These are phyloP conservation scores for Pyracantha coccinea DNA, from an alignment of 331 rosid genomes.

Conservation along the genomic window DNA sequence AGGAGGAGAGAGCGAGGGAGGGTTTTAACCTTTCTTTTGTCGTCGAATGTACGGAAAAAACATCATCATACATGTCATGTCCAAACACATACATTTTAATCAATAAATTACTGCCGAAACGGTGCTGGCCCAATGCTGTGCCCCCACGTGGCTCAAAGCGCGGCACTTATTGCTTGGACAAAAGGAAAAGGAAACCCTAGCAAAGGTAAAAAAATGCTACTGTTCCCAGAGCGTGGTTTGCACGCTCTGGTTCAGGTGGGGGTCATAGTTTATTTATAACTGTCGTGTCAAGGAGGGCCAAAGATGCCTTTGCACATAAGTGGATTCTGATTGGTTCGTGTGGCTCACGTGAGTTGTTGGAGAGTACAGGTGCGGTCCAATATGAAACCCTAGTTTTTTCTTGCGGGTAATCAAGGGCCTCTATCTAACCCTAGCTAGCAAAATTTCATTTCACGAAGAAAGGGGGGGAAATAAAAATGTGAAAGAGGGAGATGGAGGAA, in stretches of 20 bases:
- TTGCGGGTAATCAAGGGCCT: constrained; percentile 20
- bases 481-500: background rate
- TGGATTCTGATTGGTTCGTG: constrained; percentile 44
- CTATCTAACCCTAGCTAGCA: constrained; percentile 53
- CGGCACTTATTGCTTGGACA: constrained; percentile 40
- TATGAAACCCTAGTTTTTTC: constrained; percentile 60
- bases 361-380: constrained; percentile 17
- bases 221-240: constrained; percentile 28
- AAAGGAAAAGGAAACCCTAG: constrained; percentile 69
- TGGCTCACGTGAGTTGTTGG: background rate
- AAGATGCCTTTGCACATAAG: constrained; percentile 64
- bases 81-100: constrained; percentile 8
- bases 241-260: constrained; percentile 30
- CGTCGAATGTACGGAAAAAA: constrained; percentile 30
- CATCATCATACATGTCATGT: constrained; percentile 19
- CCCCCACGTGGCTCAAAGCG: constrained; percentile 32
- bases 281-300: constrained; percentile 59
- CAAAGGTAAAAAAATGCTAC: constrained; percentile 2
- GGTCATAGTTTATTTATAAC: constrained; percentile 28
- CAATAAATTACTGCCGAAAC: constrained; percentile 16
- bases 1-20: constrained; percentile 2
- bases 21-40: constrained; percentile 29
- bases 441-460: background rate
- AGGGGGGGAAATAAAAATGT: background rate
- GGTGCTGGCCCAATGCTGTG: background rate